A percentile compares a stretch with the other conserved stretches of the same genome.
Evolutionary conservation across 805 yeast genomes (phyloP).

Genomic region (Candida qinlingensis): DNA sequence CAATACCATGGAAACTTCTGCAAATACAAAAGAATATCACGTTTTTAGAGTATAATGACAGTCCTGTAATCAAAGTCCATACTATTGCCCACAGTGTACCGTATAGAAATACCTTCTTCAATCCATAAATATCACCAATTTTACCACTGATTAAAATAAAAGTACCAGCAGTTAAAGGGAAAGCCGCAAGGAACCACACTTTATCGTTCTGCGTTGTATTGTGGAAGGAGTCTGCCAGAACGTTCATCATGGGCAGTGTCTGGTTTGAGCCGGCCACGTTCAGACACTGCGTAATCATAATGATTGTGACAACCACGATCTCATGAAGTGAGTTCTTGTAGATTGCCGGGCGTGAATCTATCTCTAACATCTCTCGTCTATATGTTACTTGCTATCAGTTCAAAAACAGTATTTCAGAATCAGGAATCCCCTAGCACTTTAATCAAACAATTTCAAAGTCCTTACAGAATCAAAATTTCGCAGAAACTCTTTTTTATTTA

Average conservation of each 20-base stretch:
- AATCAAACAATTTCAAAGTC: too few relatives aligned
- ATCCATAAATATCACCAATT: constrained; percentile 68
- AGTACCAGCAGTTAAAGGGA: constrained; percentile 67
- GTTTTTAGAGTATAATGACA: constrained; percentile 45
- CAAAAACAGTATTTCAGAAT: too few relatives aligned
- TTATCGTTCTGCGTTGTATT: constrained; percentile 28
- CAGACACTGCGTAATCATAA: constrained; percentile 33
- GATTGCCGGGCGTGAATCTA: constrained; percentile 14
- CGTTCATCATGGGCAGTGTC: constrained; percentile 31
- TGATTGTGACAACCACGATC: constrained; percentile 22
- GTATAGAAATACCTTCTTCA: constrained; percentile 43
- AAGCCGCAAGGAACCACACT: constrained; percentile 68
- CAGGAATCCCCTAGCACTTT: too few relatives aligned
- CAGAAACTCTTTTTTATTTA: too few relatives aligned
- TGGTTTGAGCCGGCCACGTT: constrained; percentile 38
- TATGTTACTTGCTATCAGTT: too few relatives aligned
- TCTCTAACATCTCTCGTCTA: neutral
- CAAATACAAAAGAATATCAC: constrained; percentile 45
- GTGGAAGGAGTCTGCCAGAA: constrained; percentile 28
- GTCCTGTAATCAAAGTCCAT: constrained; percentile 59
- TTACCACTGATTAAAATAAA: constrained; percentile 65
- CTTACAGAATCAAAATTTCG: too few relatives aligned
- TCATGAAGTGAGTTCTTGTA: constrained; percentile 21
- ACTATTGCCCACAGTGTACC: constrained; percentile 53
- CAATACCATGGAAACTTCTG: constrained; percentile 60